Evolutionary conservation across 805 yeast species (phyloP), one percentile per base, ranked within the genome.

Genomic region (Yarrowia sp.): DNA sequence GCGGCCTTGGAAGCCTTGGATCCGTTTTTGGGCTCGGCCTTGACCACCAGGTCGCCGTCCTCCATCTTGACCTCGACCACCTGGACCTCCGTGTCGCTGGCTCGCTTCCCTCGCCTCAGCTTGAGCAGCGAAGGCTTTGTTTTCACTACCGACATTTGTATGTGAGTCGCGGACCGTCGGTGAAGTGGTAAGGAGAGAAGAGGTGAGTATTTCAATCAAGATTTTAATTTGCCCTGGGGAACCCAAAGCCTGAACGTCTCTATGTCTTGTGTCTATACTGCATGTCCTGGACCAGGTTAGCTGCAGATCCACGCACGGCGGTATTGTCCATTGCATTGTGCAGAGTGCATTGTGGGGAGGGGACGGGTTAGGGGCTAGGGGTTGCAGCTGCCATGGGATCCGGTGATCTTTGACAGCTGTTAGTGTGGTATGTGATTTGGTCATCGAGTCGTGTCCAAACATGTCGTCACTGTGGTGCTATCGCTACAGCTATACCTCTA

Each of bases 301-400:
- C 58, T 51, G 58, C 58, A 51, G 58, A 51, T 51, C 58, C 58
- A 51, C 58, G 58, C 58, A 51, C 58, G 58, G 58, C 58, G 58
- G 58, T 36, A 51, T 51, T 50, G 58, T 51, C 58, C 58, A 51
- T 51, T 50, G 57, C 57, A 50, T 50, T 22, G 58, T 38, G 43
- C 57, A 50, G 42, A 17, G 22, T 33, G 55, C 55, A 35, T 48
- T 51, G 58, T 51, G 58, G 58, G 58, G 58, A 51, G 57, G 57
- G 57, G 57, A 48, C 43, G 43, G n/a, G 22, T 22, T 36, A 38
- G 58, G 57, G 58, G 58, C 58, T 51, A 51, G 58, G 43, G 58
- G 55, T 33, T 35, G 55, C 9, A 11, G 11, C 10, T 35, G 41
- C 31, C 53, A n/a, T 15, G 53, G 11, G 50, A 28, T 28, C 35